A percentile compares a stretch with the other conserved stretches of the same genome.
phyloP scores from a whole-genome alignment of 352 stramenopile species.

The Aphanomyces cochlioides region DNA sequence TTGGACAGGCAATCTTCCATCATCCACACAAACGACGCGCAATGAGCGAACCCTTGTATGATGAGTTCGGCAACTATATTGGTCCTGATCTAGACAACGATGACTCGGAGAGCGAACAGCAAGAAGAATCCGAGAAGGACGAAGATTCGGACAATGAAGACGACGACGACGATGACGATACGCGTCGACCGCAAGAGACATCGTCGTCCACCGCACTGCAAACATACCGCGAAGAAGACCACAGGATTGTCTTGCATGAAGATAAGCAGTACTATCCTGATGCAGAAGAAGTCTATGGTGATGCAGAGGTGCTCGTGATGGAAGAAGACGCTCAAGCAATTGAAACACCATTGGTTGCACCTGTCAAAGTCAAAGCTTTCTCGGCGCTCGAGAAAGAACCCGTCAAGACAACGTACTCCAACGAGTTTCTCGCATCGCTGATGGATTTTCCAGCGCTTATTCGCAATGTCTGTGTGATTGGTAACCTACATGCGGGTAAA shows the following conservation, averaged over 20 bases:
- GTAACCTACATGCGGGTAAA: constrained; percentile 96
- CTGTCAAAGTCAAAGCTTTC: constrained; percentile 93
- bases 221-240: constrained; percentile 49
- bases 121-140: constrained; percentile 22
- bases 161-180: constrained; percentile 45
- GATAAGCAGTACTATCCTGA: constrained; percentile 99
- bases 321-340: constrained; percentile 99
- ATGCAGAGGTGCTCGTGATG: constrained; percentile 96
- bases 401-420: constrained; percentile 85
- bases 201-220: constrained; percentile 21
- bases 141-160: constrained; percentile 42
- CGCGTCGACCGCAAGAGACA: constrained; percentile 34
- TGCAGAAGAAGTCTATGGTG: constrained; percentile 94
- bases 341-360: constrained; percentile 97
- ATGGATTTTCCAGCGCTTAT: constrained; percentile 88
- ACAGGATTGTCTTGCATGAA: constrained; percentile 98
- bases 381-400: constrained; percentile 79
- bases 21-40: constrained; percentile 12
- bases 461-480: constrained; percentile 95
- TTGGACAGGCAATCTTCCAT: neutral
- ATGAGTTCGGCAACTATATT: constrained; percentile 99
- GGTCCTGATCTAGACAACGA: constrained; percentile 91
- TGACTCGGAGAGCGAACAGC: constrained; percentile 44
- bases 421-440: constrained; percentile 82
- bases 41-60: constrained; percentile 97